Evolutionary conservation across 768 basidiomycete genomes (phyloP).

Genomic region (Mycena epipterygia): DNA sequence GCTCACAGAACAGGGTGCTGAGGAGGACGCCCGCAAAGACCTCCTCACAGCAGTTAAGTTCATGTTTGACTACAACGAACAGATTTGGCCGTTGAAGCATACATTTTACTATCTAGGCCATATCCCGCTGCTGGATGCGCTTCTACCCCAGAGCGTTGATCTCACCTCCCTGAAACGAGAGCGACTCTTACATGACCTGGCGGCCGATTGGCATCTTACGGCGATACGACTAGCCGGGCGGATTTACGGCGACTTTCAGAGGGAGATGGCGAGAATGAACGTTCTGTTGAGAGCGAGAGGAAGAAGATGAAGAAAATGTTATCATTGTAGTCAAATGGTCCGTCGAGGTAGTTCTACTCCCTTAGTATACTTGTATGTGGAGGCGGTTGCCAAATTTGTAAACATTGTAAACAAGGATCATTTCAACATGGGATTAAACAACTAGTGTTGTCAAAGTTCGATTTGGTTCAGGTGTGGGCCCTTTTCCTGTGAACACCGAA

Average conservation of each 20-base stretch:
- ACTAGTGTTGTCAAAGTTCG: too few species aligned
- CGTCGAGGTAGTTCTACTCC: not conserved
- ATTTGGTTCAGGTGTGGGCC: too few species aligned
- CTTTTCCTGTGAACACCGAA: too few species aligned
- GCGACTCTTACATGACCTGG: not conserved
- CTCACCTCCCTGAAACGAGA: too few species aligned
- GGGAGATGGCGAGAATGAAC: not conserved
- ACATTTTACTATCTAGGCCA: constrained; percentile 1
- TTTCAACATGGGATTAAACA: too few species aligned
- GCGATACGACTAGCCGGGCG: not conserved
- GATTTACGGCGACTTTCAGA: not conserved
- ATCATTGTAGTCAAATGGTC: not conserved
- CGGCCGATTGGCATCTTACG: not conserved
- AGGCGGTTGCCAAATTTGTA: not conserved
- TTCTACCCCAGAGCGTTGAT: not conserved
- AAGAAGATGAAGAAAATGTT: not conserved
- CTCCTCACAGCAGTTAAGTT: too few species aligned
- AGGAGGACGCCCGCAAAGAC: not conserved
- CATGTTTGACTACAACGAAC: too few species aligned
- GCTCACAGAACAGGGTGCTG: not conserved
- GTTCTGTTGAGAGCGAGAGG: not conserved
- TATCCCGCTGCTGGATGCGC: not conserved
- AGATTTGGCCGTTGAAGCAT: not conserved
- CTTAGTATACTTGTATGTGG: too few species aligned
- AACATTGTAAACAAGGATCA: constrained; percentile 13